phyloP scores from a whole-genome alignment of 1,139 yeast genomes.

The Yamadazyma conglobata region DNA sequence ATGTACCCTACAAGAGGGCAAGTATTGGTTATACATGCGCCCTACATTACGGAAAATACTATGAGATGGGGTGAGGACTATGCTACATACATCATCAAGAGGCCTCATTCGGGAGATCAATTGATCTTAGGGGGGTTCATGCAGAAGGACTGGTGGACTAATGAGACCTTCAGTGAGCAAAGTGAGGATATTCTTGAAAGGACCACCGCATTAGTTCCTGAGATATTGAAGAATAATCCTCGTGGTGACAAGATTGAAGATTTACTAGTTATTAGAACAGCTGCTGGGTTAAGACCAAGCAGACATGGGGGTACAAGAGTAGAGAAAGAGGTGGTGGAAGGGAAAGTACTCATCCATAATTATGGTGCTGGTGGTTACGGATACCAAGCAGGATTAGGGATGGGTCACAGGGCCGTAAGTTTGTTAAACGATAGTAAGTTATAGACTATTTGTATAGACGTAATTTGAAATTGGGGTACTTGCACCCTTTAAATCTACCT shows the following conservation, averaged over 20 bases:
- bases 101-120: slow-evolving; percentile 52
- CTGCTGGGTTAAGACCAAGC: slow-evolving; percentile 64
- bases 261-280: slow-evolving; percentile 49
- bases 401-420: slow-evolving; percentile 38
- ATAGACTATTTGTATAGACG: no score
- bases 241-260: slow-evolving; percentile 18
- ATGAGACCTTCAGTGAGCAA: slow-evolving; percentile 51
- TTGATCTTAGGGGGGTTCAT: slow-evolving; percentile 66
- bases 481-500: no score
- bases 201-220: slow-evolving; percentile 33
- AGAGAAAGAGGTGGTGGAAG: slow-evolving; percentile 28
- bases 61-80: slow-evolving; percentile 52
- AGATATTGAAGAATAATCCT: slow-evolving; percentile 9
- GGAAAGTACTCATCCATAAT: slow-evolving; percentile 44
- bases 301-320: slow-evolving; percentile 64
- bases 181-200: slow-evolving; percentile 57
- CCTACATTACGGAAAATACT: slow-evolving; percentile 48
- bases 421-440: slow-evolving; percentile 29
- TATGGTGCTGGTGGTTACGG: slow-evolving; percentile 81
- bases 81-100: slow-evolving; percentile 64
- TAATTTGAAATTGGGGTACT: no score
- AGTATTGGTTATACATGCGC: slow-evolving; percentile 60
- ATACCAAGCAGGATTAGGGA: slow-evolving; percentile 68
- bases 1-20: slow-evolving; percentile 71
- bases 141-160: slow-evolving; percentile 56